Percentiles rank a stretch among this genome's conserved stretches.
Evolutionary conservation across 2,329 filamentous ascomycete species (phyloP).

Genomic region (Colletotrichum caudatum): DNA sequence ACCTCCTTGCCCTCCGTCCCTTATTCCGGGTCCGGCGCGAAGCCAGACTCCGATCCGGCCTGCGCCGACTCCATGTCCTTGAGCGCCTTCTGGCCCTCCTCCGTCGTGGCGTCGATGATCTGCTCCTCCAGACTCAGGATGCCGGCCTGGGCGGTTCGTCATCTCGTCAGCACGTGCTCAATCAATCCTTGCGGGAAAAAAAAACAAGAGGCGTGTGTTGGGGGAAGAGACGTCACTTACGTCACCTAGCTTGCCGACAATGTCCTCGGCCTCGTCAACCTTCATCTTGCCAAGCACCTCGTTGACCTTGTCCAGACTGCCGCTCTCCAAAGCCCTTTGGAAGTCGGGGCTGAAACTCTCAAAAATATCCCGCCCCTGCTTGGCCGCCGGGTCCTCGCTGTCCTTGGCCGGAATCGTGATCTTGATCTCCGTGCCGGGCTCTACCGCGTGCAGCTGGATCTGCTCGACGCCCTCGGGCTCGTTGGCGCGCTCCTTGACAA

Average conservation of each 20-base stretch:
- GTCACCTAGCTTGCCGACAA: slow-evolving; percentile 83
- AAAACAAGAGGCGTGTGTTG: not conserved
- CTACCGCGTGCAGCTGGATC: slow-evolving; percentile 96
- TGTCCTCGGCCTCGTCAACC: slow-evolving; percentile 86
- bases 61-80: slow-evolving; percentile 75
- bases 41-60: slow-evolving; percentile 49
- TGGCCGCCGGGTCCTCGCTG: slow-evolving; percentile 73
- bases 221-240: slow-evolving; percentile 53
- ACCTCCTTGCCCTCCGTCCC: not conserved
- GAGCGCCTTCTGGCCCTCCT: slow-evolving; percentile 82
- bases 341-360: slow-evolving; percentile 86
- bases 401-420: slow-evolving; percentile 81
- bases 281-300: slow-evolving; percentile 84
- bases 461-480: slow-evolving; percentile 82
- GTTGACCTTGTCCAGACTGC: slow-evolving; percentile 76
- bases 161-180: slow-evolving; percentile 46
- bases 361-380: slow-evolving; percentile 79
- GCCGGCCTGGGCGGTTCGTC: slow-evolving; percentile 67
- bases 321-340: slow-evolving; percentile 85
- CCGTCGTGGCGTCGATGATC: slow-evolving; percentile 94
- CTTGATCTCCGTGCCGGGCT: slow-evolving; percentile 91
- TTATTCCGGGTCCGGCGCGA: slow-evolving; percentile 58
- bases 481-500: slow-evolving; percentile 67
- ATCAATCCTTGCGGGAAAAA: not conserved
- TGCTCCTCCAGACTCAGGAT: slow-evolving; percentile 93